phyloP scores from a whole-genome alignment of 768 basidiomycete species.

The Imleria badia region DNA sequence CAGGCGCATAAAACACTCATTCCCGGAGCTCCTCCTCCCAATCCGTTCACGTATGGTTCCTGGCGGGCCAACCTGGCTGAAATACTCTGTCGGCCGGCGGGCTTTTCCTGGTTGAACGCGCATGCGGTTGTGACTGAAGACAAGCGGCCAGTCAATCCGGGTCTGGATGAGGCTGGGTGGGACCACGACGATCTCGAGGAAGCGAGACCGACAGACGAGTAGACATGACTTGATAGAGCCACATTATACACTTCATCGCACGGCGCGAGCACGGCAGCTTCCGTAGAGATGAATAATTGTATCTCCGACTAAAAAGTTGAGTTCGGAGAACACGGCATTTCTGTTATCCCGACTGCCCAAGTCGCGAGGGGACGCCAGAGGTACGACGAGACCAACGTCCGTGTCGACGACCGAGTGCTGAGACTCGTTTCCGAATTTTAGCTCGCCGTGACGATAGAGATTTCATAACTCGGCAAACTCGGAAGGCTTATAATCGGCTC shows the following conservation, averaged over 20 bases:
- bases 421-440: conserved; percentile 6
- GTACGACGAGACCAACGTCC: conserved; percentile 14
- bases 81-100: conserved; percentile 77
- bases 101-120: conserved; percentile 78
- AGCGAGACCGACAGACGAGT: conserved; percentile 14
- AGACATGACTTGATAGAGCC: no score
- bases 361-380: conserved; percentile 16
- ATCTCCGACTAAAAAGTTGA: conserved; percentile 25
- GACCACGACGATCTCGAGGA: conserved; percentile 25
- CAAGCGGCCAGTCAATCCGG: conserved; percentile 74
- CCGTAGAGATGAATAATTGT: conserved; percentile 22
- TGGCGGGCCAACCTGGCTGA: conserved; percentile 74
- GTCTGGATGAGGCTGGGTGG: conserved; percentile 37
- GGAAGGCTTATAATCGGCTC: conserved; percentile 30
- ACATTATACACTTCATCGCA: no score
- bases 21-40: conserved; percentile 66
- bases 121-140: conserved; percentile 65
- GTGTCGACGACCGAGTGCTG: conserved; percentile 10
- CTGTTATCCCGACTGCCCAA: conserved; percentile 11
- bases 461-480: conserved; percentile 33
- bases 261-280: conserved; percentile 4
- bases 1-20: conserved; percentile 74
- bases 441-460: conserved; percentile 8
- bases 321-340: conserved; percentile 31
- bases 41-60: conserved; percentile 83